phyloP scores from a whole-genome alignment of 768 basidiomycete genomes.

The Lactarius indigo region DNA sequence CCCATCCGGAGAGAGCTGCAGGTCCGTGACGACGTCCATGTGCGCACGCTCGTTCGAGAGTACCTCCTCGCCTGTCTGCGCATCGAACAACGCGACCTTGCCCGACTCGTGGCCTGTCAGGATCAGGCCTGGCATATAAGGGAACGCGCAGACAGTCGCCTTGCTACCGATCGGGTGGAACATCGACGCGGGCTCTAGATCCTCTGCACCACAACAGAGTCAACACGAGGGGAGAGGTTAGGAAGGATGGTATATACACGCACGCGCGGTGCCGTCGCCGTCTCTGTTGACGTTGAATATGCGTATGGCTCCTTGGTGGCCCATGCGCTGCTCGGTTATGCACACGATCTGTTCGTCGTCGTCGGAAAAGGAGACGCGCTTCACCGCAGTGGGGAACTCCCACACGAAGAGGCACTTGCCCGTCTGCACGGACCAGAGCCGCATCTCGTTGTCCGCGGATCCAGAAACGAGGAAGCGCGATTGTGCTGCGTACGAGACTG shows the following conservation, averaged over 20 bases:
- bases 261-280: conserved; percentile 77
- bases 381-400: conserved; percentile 98
- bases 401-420: conserved; percentile 93
- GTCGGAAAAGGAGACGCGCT: conserved; percentile 89
- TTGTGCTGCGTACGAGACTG: conserved; percentile 49
- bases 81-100: conserved; percentile 89
- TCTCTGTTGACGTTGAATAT: conserved; percentile 86
- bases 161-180: conserved; percentile 92
- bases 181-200: conserved; percentile 65
- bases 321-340: conserved; percentile 98
- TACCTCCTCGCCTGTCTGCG: conserved; percentile 81
- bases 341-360: conserved; percentile 81
- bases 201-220: conserved; percentile 47
- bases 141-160: conserved; percentile 95
- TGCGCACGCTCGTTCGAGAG: conserved; percentile 85
- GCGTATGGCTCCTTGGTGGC: conserved; percentile 83
- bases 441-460: conserved; percentile 89
- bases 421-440: conserved; percentile 83
- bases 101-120: conserved; percentile 97
- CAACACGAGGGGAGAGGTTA: not conserved
- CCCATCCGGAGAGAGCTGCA: conserved; percentile 86
- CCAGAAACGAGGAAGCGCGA: conserved; percentile 87
- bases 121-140: conserved; percentile 69
- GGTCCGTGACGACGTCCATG: conserved; percentile 81
- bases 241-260: conserved; percentile 33